These are phyloP conservation scores for Phytophthora citricola DNA, from an alignment of 352 stramenopile genomes.

Conservation along the genomic window DNA sequence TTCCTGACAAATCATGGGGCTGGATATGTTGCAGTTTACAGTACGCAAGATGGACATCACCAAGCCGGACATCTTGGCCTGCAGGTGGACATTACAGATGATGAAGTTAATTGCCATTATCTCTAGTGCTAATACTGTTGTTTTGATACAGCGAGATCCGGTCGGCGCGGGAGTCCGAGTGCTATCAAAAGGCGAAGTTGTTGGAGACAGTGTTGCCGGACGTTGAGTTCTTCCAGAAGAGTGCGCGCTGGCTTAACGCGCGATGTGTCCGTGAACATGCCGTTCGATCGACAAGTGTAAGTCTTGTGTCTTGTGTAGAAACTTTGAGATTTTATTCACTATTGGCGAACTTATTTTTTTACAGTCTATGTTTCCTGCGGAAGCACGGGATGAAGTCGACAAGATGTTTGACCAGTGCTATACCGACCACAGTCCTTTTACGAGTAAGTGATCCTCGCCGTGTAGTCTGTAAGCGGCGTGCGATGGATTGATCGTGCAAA, in stretches of 20 bases:
- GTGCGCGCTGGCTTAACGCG: conserved; percentile 60
- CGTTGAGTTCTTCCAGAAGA: conserved; percentile 71
- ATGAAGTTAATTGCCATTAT: not conserved
- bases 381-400: conserved; percentile 69
- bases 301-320: not conserved
- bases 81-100: conserved; percentile 46
- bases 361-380: conserved; percentile 81
- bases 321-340: not conserved
- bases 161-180: conserved; percentile 84
- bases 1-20: conserved; percentile 5
- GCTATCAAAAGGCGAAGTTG: conserved; percentile 78
- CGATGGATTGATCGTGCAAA: conserved; percentile 26
- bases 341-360: conserved; percentile 4
- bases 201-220: conserved; percentile 63
- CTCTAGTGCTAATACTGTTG: conserved; percentile 3
- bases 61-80: conserved; percentile 76
- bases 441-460: conserved; percentile 23
- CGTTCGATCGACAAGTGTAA: conserved; percentile 73
- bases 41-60: conserved; percentile 90
- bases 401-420: conserved; percentile 87
- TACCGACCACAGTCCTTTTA: conserved; percentile 72
- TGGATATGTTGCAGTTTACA: conserved; percentile 54
- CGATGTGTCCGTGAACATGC: conserved; percentile 81
- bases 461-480: conserved; percentile 16
- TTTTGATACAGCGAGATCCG: conserved; percentile 68